These are phyloP conservation scores for Xylariaceae sp. DNA, from an alignment of 2,329 filamentous ascomycete species.

Conservation along the genomic window DNA sequence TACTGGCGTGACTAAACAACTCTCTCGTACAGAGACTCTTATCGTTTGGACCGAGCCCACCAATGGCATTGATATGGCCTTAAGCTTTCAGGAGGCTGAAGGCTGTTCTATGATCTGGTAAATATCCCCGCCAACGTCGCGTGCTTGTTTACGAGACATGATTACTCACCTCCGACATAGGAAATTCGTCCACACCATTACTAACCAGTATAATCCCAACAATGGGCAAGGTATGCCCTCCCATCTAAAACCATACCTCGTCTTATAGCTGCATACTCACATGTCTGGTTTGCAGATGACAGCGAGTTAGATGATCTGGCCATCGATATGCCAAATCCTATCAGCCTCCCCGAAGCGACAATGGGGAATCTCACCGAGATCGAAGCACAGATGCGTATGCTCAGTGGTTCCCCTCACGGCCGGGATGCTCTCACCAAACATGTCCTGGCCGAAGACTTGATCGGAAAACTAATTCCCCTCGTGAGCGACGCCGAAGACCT, in stretches of 20 bases:
- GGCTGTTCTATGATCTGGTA: conserved; percentile 91
- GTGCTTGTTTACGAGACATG: too few relatives aligned
- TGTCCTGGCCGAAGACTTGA: conserved; percentile 80
- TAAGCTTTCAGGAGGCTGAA: conserved; percentile 96
- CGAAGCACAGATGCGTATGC: conserved; percentile 75
- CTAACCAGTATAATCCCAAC: conserved; percentile 64
- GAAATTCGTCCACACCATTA: conserved; percentile 87
- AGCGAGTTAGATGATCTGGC: conserved; percentile 80
- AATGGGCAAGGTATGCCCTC: conserved; percentile 54
- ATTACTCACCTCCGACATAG: too few relatives aligned
- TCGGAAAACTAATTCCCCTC: conserved; percentile 78
- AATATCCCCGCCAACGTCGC: neutral
- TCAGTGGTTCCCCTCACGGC: conserved; percentile 69
- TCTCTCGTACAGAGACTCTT: conserved; percentile 88
- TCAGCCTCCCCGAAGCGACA: conserved; percentile 73
- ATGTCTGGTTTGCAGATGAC: conserved; percentile 58
- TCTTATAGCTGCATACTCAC: conserved; percentile 26
- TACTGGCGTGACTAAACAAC: too few relatives aligned
- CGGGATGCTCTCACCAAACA: conserved; percentile 86
- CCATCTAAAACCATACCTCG: neutral
- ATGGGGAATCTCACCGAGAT: conserved; percentile 82
- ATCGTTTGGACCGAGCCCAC: conserved; percentile 93
- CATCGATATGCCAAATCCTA: conserved; percentile 66
- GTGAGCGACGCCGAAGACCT: conserved; percentile 88
- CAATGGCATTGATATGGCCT: conserved; percentile 89